A percentile compares a stretch with the other conserved stretches of the same genome.
These are phyloP conservation scores for Tirmania nivea DNA, from an alignment of 495 filamentous ascomycete genomes.

Conservation along the genomic window DNA sequence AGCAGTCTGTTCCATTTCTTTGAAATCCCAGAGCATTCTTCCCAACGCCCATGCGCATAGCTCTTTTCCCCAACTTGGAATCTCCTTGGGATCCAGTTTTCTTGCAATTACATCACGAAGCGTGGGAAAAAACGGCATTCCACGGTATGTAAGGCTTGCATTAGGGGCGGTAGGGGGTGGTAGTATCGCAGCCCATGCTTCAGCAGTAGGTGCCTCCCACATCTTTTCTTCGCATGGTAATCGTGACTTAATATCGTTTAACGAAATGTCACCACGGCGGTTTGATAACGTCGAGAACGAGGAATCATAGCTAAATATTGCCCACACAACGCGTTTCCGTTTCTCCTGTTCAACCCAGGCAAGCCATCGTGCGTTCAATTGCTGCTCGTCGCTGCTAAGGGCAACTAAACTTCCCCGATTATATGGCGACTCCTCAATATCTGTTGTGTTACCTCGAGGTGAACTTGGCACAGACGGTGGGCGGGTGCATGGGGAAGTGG, in stretches of 20 bases:
- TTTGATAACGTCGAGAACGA: slow-evolving; percentile 21
- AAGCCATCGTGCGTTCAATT: slow-evolving; percentile 14
- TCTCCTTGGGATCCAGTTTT: slow-evolving; percentile 8
- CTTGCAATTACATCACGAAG: slow-evolving; percentile 16
- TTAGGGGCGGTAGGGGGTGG: neutral
- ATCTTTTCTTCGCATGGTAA: slow-evolving; percentile 18
- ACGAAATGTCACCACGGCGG: slow-evolving; percentile 19
- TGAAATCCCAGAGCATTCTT: slow-evolving; percentile 21
- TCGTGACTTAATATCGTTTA: slow-evolving; percentile 18
- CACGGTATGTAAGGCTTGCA: slow-evolving; percentile 5
- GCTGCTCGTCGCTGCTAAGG: slow-evolving; percentile 2
- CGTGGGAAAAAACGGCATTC: slow-evolving; percentile 14
- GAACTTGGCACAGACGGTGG: slow-evolving; percentile 11
- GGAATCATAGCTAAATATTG: slow-evolving; percentile 21
- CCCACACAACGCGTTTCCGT: slow-evolving; percentile 18
- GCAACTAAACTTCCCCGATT: neutral
- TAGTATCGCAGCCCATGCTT: slow-evolving; percentile 15
- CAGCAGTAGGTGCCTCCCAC: slow-evolving; percentile 18
- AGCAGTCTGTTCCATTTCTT: slow-evolving; percentile 19
- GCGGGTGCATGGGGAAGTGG: slow-evolving; percentile 4
- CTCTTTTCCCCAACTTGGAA: slow-evolving; percentile 19
- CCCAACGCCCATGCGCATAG: slow-evolving; percentile 20
- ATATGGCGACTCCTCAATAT: neutral
- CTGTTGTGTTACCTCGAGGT: neutral
- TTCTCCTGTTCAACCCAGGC: slow-evolving; percentile 17